A percentile compares a stretch with the other conserved stretches of the same genome.
These are phyloP conservation scores for Fusarium pseudoanthophilum DNA, from an alignment of 2,329 filamentous ascomycete species.

Conservation along the genomic window DNA sequence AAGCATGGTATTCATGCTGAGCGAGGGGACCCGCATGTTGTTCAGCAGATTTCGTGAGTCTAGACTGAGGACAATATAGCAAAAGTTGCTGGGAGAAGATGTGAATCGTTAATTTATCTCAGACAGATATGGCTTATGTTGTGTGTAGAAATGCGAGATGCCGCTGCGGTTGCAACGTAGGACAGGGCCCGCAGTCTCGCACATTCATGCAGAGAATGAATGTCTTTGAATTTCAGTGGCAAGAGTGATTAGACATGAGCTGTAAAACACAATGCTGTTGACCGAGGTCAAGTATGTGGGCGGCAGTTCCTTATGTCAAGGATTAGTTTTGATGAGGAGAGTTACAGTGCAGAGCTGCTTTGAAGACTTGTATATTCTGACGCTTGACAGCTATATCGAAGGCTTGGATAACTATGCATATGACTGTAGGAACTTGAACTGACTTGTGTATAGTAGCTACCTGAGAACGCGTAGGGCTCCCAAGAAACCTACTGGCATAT, in stretches of 20 bases:
- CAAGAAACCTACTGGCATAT: not conserved
- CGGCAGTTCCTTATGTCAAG: not conserved
- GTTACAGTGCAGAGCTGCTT: not conserved
- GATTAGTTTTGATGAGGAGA: too few relatives aligned
- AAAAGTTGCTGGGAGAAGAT: not conserved
- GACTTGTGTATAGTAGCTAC: not conserved
- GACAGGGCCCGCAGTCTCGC: slow-evolving; percentile 23
- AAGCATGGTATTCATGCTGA: slow-evolving; percentile 6
- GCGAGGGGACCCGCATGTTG: slow-evolving; percentile 1
- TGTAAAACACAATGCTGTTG: not conserved
- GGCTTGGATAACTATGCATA: not conserved
- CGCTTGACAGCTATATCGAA: not conserved
- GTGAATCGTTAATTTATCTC: slow-evolving; percentile 25
- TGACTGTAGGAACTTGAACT: not conserved
- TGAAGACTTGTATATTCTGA: not conserved
- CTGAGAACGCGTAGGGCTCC: not conserved
- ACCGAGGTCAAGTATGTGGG: not conserved
- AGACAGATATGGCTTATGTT: slow-evolving; percentile 20
- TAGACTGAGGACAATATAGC: not conserved
- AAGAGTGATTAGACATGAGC: slow-evolving; percentile 12
- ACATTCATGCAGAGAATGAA: slow-evolving; percentile 6
- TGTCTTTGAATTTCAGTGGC: not conserved
- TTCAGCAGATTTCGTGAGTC: not conserved
- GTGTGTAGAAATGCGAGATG: slow-evolving; percentile 39
- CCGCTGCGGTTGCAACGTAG: slow-evolving; percentile 38